Evolutionary conservation across 164 flowering plant species (phyloP), one percentile per base, ranked within the genome.

Genomic region (Macadamia integrifolia): DNA sequence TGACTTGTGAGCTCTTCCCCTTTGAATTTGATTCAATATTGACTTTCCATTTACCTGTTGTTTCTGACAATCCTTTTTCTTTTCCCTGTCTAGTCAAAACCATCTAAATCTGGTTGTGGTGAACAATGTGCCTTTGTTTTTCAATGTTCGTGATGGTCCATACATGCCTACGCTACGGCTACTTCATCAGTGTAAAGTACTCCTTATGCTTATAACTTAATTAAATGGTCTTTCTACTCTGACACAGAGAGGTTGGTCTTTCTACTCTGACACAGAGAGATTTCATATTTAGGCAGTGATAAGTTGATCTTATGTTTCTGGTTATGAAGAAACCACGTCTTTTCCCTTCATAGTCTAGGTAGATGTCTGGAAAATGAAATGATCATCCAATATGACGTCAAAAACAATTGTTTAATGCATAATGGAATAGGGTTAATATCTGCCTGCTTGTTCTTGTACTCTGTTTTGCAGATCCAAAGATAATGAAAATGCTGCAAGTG

Each of bases 151-250:
- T 68, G 99, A 94, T 81, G 99, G 99, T 43, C 99, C 99, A 40
- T 94, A 92, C 76, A 94, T 94, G 99, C 99, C 99, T 42, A 94
- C 99, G 1, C 80, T 94, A 8, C 87, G 99, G 3, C 96, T 94
- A 64, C 97, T 94, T 76, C 99, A 94, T 80, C 98, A 94, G 74
- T 92, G 99, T 94, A 84, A 79, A 74, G 79, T 71, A 58, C 71
- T 65, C 48, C 66, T 66, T 71, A 31, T 13, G 32, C 17, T 31
- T 44, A 52, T 17, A 44, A 4, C 43, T 61, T 3, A 46, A 5
- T 62, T 56, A 31, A 40, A 23, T 42, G 11, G 40, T 35, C 18
- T n/a, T 40, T 60, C 3, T 43, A 35, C 3, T 35, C 40, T 35
- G 40, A 35, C 5, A 35, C 5, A 35, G 5, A 35, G 3, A 35